A percentile compares a stretch with the other conserved stretches of the same genome.
Evolutionary conservation across 345 rosid species (phyloP).

Genomic region (Microcos paniculata): DNA sequence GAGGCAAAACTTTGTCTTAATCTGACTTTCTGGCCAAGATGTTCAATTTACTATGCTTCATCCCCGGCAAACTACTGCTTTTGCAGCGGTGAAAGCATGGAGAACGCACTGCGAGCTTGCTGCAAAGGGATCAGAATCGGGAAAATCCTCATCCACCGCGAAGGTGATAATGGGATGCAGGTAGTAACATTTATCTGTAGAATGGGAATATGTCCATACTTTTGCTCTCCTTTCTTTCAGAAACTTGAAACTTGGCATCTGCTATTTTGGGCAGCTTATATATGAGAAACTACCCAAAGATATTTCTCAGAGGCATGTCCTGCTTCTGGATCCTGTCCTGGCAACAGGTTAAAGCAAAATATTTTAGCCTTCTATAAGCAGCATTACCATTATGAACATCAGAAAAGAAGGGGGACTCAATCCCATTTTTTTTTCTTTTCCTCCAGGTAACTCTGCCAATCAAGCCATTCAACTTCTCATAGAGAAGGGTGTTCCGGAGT

Average conservation of each 20-base stretch:
- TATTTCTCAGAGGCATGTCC: conserved; percentile 86
- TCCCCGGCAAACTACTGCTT: not conserved
- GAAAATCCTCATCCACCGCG: conserved; percentile 90
- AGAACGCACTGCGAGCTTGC: conserved; percentile 88
- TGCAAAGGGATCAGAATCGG: conserved; percentile 98
- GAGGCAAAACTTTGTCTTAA: conserved; percentile 39
- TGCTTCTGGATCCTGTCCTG: conserved; percentile 91
- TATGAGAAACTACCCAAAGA: conserved; percentile 97
- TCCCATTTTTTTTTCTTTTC: not conserved
- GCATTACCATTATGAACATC: too few relatives aligned
- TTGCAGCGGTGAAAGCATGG: conserved; percentile 85
- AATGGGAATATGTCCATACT: not conserved
- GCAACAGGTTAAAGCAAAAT: conserved; percentile 59
- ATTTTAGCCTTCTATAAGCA: too few relatives aligned
- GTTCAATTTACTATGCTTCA: too few relatives aligned
- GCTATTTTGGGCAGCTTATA: conserved; percentile 57
- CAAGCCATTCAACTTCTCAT: conserved; percentile 85
- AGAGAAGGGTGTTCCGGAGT: conserved; percentile 88
- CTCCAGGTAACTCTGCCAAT: conserved; percentile 85
- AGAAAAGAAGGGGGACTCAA: not conserved
- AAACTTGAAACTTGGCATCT: not conserved
- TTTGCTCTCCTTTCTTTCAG: not conserved
- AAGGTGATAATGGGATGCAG: conserved; percentile 91
- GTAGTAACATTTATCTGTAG: conserved; percentile 24
- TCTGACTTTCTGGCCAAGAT: not conserved